Evolutionary conservation across 345 rosid genomes (phyloP).

Genomic region (Eucalyptus curtisii): DNA sequence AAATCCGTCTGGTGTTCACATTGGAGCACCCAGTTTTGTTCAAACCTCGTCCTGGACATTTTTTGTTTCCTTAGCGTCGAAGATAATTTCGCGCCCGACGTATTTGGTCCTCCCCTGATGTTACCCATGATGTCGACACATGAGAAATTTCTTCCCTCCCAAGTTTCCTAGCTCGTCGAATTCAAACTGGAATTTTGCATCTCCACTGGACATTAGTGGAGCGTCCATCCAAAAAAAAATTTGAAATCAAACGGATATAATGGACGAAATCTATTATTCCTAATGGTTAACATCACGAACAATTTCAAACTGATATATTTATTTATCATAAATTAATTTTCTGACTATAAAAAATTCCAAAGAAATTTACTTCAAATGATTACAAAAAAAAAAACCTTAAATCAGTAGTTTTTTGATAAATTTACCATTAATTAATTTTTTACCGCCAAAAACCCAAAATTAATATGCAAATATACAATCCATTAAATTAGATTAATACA

Average conservation of each 20-base stretch:
- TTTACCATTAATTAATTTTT: too few species aligned
- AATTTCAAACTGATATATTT: too few species aligned
- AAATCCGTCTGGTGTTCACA: neutral
- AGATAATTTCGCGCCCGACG: neutral
- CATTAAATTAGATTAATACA: too few species aligned
- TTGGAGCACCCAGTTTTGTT: neutral
- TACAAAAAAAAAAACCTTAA: too few species aligned
- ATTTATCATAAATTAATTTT: too few species aligned
- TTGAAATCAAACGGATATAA: neutral
- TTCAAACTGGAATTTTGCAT: neutral
- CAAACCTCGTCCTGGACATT: neutral
- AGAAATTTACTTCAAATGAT: too few species aligned
- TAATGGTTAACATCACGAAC: too few species aligned
- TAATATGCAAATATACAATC: too few species aligned
- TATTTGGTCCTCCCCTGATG: neutral
- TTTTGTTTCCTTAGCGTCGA: neutral
- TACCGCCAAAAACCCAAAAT: accelerated
- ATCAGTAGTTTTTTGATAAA: too few species aligned
- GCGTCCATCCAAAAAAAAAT: neutral
- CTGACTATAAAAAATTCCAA: accelerated
- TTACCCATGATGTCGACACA: neutral
- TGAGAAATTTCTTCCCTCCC: neutral
- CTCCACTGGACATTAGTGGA: neutral
- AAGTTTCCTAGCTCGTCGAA: neutral
- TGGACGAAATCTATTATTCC: neutral